Evolutionary conservation across 2,329 filamentous ascomycete genomes (phyloP).

Genomic region (Orbilia brochopaga): DNA sequence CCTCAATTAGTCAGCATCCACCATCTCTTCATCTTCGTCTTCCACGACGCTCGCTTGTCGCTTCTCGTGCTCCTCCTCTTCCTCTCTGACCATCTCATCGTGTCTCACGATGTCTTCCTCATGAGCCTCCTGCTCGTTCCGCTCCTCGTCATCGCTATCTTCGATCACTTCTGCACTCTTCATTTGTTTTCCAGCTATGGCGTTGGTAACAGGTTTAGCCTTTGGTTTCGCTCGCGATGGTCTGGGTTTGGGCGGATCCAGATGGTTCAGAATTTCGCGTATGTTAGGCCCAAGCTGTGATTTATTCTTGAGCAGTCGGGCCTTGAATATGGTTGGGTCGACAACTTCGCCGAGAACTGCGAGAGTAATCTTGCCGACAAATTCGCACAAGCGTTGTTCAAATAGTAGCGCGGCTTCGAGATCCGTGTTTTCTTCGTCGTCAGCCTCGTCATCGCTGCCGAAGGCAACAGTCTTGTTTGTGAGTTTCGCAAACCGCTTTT

Average conservation of each 20-base stretch:
- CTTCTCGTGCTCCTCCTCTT: slow-evolving; percentile 57
- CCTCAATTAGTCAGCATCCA: slow-evolving; percentile 48
- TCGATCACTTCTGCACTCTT: slow-evolving; percentile 58
- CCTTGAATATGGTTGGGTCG: slow-evolving; percentile 70
- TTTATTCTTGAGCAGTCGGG: slow-evolving; percentile 78
- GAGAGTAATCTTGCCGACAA: slow-evolving; percentile 83
- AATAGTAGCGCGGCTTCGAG: slow-evolving; percentile 58
- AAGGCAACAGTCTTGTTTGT: slow-evolving; percentile 61
- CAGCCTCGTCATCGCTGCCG: slow-evolving; percentile 45
- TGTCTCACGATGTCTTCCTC: slow-evolving; percentile 59
- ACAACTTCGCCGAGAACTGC: slow-evolving; percentile 77
- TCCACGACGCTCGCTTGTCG: slow-evolving; percentile 58
- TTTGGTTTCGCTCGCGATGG: slow-evolving; percentile 65
- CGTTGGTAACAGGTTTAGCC: slow-evolving; percentile 57
- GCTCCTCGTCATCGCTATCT: slow-evolving; percentile 59
- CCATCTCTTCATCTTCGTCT: slow-evolving; percentile 61
- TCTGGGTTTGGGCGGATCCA: slow-evolving; percentile 63
- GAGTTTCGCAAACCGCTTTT: slow-evolving; percentile 78
- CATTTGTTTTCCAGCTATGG: slow-evolving; percentile 59
- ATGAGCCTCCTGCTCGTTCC: slow-evolving; percentile 59
- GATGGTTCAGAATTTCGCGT: slow-evolving; percentile 78
- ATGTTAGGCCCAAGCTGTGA: slow-evolving; percentile 81
- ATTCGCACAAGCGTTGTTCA: slow-evolving; percentile 83
- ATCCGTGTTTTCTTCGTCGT: slow-evolving; percentile 36
- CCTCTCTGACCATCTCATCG: slow-evolving; percentile 60